Conservation (phyloP, 2,329 filamentous ascomycete species). For the Epichloe coenophiala region DNA sequence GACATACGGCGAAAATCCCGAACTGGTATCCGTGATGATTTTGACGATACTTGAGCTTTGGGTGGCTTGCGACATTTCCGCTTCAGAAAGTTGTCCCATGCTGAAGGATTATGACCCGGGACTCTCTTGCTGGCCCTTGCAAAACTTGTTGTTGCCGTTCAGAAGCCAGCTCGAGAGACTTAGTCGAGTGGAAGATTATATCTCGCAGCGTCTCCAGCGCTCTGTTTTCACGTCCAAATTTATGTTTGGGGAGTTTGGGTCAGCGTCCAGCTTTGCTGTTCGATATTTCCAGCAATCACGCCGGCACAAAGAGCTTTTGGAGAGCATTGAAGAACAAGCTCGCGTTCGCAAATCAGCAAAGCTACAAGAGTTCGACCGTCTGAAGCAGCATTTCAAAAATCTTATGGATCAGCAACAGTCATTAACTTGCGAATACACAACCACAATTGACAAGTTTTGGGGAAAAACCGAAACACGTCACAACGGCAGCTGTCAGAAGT, state of each 20-base stretch:
- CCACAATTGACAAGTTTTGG: not conserved
- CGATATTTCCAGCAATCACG: slow-evolving; percentile 9
- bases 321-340: slow-evolving; percentile 27
- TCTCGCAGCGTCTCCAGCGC: not conserved
- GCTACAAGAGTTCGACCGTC: slow-evolving; percentile 5
- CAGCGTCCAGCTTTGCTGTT: slow-evolving; percentile 7
- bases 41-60: slow-evolving; percentile 45
- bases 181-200: slow-evolving; percentile 30
- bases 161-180: slow-evolving; percentile 32
- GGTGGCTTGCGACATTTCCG: slow-evolving; percentile 39
- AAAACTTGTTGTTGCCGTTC: slow-evolving; percentile 31
- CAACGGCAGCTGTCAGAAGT: slow-evolving; percentile 21
- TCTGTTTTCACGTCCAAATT: not conserved
- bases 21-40: slow-evolving; percentile 38
- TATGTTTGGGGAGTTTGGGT: slow-evolving; percentile 10
- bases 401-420: slow-evolving; percentile 6
- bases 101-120: slow-evolving; percentile 33
- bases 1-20: slow-evolving; percentile 27
- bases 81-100: slow-evolving; percentile 23
- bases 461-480: slow-evolving; percentile 2
- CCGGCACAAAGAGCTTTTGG: slow-evolving; percentile 22
- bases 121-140: slow-evolving; percentile 25
- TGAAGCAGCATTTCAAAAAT: slow-evolving; percentile 1
- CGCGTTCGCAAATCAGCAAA: slow-evolving; percentile 1
- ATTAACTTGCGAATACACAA: slow-evolving; percentile 3